Conservation (phyloP, 441 rosid genomes). For the Populus hybrid region DNA sequence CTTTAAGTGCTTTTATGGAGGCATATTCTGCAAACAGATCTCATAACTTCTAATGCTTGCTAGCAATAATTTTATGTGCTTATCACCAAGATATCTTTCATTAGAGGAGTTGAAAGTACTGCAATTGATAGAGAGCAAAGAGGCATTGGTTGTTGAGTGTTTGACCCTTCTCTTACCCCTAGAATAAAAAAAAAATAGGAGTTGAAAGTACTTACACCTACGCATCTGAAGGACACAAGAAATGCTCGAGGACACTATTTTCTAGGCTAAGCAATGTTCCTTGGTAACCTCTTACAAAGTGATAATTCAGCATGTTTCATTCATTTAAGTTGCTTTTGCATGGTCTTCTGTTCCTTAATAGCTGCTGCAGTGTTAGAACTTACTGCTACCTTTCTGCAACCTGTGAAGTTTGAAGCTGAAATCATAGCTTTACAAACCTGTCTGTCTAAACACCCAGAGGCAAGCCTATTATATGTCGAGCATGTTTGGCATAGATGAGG, state of each 20-base stretch:
- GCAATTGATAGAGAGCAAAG: background rate
- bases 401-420: background rate
- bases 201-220: background rate
- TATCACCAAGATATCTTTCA: background rate
- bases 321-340: background rate
- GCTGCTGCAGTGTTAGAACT: background rate
- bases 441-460: too few relatives aligned
- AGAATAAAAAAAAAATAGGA: background rate
- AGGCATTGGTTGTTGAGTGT: background rate
- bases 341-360: background rate
- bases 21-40: background rate
- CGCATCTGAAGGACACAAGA: background rate
- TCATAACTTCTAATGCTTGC: background rate
- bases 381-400: background rate
- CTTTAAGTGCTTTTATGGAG: background rate
- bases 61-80: background rate
- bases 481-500: background rate
- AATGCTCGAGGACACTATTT: background rate
- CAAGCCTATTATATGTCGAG: background rate
- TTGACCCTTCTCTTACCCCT: background rate
- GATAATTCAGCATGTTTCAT: background rate
- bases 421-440: background rate
- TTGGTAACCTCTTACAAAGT: background rate
- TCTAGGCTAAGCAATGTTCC: background rate
- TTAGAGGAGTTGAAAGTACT: background rate